Evolutionary conservation across 1,284 basidiomycete species (phyloP), one percentile per base, ranked within the genome.

Genomic region (Microbotryum intermedium): DNA sequence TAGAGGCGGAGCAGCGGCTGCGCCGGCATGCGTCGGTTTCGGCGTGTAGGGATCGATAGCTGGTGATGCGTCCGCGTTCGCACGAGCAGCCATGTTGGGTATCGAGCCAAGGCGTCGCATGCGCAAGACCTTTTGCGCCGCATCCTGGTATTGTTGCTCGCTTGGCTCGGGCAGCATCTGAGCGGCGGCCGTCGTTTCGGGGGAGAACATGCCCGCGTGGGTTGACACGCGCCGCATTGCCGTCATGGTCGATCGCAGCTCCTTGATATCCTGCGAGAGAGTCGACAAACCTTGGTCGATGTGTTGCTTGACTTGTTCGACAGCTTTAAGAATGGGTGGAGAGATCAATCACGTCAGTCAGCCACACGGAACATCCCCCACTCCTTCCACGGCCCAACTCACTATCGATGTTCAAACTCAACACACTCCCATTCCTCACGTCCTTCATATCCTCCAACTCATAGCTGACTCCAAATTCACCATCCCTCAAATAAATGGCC

Each of bases 291-390:
- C 90, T 4, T 84, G 73, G 72, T 97, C 94, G 66, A 98, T 92
- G 72, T 98, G 94, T 72, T 95, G 91, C 74, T 95, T 97, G 74
- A 98, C 94, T 75, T 98, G 94, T 75, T 97, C 94, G 56, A 98
- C 83, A 16, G 91, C 91, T 95, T 70, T n/a, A 58, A 34, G 26
- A 60, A 23, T 21, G 26, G 20, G 30, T 53, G 45, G 4, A 39
- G 53, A 53, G 50, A 59, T 62, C 30, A 45, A 46, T 64, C 10
- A 53, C 6, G 25, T 10, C 8, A 3, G 42, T 28, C 43, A 52
- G 48, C 39, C 6, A 1, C 47, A 9, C 13, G 39, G 34, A 39
- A 39, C 4, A 39, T 39, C 2, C 34, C 34, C 18, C 13, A 39
- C 18, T 16, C n/a, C n/a, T 25, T 9, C 28, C 10, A 23, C 11